phyloP scores from a whole-genome alignment of 257 asterid species.

The Gentiana straminea region DNA sequence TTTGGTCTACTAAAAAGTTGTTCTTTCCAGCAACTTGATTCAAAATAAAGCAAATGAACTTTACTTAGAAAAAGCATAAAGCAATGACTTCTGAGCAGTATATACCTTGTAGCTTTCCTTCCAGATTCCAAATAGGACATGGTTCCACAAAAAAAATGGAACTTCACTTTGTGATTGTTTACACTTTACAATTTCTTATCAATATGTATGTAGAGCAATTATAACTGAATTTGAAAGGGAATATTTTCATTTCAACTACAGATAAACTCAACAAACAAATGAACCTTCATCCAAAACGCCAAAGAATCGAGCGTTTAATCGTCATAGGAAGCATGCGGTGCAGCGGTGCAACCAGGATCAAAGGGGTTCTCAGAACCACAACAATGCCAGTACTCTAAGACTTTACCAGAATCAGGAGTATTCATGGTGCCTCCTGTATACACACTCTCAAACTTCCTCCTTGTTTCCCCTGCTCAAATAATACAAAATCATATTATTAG shows the following conservation, averaged over 20 bases:
- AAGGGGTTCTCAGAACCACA: conserved; percentile 95
- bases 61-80: no score
- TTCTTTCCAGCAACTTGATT: no score
- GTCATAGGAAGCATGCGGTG: conserved; percentile 85
- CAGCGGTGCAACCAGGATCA: conserved; percentile 76
- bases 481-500: neutral
- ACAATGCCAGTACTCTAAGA: conserved; percentile 90
- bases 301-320: conserved; percentile 25
- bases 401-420: conserved; percentile 74
- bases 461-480: conserved; percentile 70
- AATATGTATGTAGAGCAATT: no score
- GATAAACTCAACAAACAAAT: neutral
- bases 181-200: no score
- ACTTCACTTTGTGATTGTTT: no score
- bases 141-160: no score
- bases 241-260: neutral
- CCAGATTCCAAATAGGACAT: no score
- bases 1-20: no score
- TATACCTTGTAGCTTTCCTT: no score
- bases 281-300: no score
- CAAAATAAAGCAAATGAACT: no score
- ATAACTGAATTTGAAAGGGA: neutral
- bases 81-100: no score
- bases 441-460: conserved; percentile 91
- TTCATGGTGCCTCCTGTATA: conserved; percentile 79